phyloP scores from a whole-genome alignment of 176 grass and related monocot species.

The Paspalum notatum region DNA sequence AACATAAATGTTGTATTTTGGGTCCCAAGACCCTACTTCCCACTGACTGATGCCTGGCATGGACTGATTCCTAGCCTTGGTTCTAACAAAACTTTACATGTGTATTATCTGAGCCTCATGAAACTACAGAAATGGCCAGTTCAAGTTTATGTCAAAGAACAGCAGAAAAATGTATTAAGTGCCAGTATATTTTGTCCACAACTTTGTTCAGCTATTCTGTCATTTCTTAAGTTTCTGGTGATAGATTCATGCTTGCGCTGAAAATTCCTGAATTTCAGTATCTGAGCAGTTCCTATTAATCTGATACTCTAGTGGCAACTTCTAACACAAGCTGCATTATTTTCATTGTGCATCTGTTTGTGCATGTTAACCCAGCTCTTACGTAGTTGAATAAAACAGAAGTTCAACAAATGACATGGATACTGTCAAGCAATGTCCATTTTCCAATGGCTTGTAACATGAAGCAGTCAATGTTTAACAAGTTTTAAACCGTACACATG shows the following conservation, averaged over 20 bases:
- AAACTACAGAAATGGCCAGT: neutral
- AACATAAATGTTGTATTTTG: neutral
- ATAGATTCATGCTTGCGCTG: neutral
- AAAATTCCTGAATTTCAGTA: neutral
- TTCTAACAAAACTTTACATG: neutral
- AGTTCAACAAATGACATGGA: neutral
- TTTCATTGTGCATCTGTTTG: constrained; percentile 10
- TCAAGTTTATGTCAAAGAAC: neutral
- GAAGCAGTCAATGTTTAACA: constrained; percentile 20
- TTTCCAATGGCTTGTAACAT: constrained; percentile 13
- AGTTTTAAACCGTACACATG: constrained; percentile 18
- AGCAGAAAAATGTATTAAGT: neutral
- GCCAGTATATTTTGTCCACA: neutral
- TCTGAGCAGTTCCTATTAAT: neutral
- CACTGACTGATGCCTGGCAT: constrained; percentile 9
- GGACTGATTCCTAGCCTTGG: neutral
- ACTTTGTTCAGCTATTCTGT: neutral
- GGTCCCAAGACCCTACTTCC: neutral
- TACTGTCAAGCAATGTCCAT: neutral
- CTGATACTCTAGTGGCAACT: neutral
- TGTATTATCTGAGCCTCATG: neutral
- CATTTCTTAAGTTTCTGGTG: neutral
- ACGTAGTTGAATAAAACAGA: constrained; percentile 1
- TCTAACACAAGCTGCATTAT: neutral
- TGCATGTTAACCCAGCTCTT: constrained; percentile 15